Percentiles rank a stretch among this genome's conserved stretches.
Evolutionary conservation across 23 red algal species (phyloP).

Genomic region (Chondrus crispus): DNA sequence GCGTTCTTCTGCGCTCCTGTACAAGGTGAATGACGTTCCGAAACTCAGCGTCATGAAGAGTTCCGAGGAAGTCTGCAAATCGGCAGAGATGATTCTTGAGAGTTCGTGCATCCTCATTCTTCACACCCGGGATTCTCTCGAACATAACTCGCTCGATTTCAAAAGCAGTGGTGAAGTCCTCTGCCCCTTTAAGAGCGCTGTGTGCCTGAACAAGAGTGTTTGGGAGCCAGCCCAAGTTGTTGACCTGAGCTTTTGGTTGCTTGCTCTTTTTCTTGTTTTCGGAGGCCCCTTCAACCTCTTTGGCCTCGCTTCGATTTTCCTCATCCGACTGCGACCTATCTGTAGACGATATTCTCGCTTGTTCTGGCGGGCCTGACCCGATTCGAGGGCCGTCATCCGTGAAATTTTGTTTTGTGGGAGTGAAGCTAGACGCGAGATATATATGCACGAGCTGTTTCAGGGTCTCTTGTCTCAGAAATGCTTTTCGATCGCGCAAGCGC

Average conservation of each 20-base stretch:
- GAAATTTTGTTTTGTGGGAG: background rate
- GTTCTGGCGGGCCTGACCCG: background rate
- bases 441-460: conserved; percentile 17
- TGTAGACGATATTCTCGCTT: no score
- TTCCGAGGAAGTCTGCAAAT: conserved; percentile 14
- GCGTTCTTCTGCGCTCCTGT: background rate
- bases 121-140: conserved; percentile 34
- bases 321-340: background rate
- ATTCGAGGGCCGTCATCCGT: background rate
- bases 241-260: background rate
- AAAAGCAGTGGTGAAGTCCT: background rate
- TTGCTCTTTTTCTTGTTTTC: background rate
- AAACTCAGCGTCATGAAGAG: background rate
- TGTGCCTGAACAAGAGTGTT: conserved; percentile 16
- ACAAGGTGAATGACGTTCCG: background rate
- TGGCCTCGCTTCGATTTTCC: background rate
- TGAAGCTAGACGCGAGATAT: background rate
- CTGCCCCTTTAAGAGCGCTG: conserved; percentile 10
- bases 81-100: background rate
- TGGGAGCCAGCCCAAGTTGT: conserved; percentile 25
- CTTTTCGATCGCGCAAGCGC: conserved; percentile 24
- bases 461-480: conserved; percentile 20
- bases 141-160: conserved; percentile 45
- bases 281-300: background rate
- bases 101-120: background rate